Percentiles rank a stretch among this genome's conserved stretches.
phyloP scores from a whole-genome alignment of 1,284 basidiomycete genomes.

The Cutaneotrichosporon cutaneum region DNA sequence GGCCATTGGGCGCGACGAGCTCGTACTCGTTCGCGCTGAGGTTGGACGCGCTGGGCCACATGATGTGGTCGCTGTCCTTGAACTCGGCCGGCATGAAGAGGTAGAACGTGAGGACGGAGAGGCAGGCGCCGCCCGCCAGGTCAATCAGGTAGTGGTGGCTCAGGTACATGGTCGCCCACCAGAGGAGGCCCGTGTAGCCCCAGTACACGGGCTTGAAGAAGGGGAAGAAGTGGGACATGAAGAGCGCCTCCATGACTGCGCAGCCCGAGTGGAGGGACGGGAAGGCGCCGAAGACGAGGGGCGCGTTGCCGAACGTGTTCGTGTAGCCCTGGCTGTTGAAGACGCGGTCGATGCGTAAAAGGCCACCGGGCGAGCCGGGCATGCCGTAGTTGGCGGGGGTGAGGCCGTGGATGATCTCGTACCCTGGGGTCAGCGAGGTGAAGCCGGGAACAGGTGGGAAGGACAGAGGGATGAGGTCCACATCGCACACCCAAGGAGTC shows the following conservation, averaged over 20 bases:
- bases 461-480: background rate
- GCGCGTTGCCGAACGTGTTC: conserved; percentile 77
- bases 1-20: conserved; percentile 28
- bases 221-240: conserved; percentile 94
- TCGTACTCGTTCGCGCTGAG: conserved; percentile 36
- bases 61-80: conserved; percentile 61
- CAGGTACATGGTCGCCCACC: conserved; percentile 99
- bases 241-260: conserved; percentile 89
- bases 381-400: conserved; percentile 91
- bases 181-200: conserved; percentile 82
- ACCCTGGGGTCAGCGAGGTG: conserved; percentile 62
- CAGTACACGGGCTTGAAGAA: conserved; percentile 66
- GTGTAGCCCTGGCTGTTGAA: conserved; percentile 80
- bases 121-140: conserved; percentile 87
- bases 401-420: conserved; percentile 94
- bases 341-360: conserved; percentile 86
- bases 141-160: conserved; percentile 98
- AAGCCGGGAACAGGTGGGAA: background rate
- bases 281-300: conserved; percentile 95
- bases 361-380: conserved; percentile 87
- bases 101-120: conserved; percentile 86
- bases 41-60: conserved; percentile 30
- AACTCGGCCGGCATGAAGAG: conserved; percentile 78
- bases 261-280: conserved; percentile 88
- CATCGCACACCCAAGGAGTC: too few species aligned